These are phyloP conservation scores for Eremothecium coryli DNA, from an alignment of 1,139 yeast species.

Conservation along the genomic window DNA sequence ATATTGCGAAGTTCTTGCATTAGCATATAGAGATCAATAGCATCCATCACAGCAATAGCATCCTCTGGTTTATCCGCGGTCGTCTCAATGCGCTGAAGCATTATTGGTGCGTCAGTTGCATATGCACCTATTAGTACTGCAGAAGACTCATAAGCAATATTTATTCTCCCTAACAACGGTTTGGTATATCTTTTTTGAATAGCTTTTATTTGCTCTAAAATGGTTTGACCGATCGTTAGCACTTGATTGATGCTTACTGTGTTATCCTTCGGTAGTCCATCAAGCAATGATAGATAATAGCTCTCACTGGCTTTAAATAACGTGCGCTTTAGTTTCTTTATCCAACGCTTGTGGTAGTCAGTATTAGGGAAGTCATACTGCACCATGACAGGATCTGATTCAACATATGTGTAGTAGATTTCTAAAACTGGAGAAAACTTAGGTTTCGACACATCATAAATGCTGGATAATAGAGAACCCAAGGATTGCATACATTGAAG, in stretches of 20 bases:
- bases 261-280: slow-evolving; percentile 56
- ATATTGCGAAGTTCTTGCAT: slow-evolving; percentile 49
- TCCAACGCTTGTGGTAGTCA: slow-evolving; percentile 42
- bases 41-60: slow-evolving; percentile 47
- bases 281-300: slow-evolving; percentile 50
- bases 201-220: slow-evolving; percentile 42
- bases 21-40: slow-evolving; percentile 50
- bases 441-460: slow-evolving; percentile 49
- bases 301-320: slow-evolving; percentile 47
- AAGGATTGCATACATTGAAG: slow-evolving; percentile 42
- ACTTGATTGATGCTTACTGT: slow-evolving; percentile 50
- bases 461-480: slow-evolving; percentile 36
- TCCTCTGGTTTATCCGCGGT: slow-evolving; percentile 28
- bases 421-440: slow-evolving; percentile 48
- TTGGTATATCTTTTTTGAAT: slow-evolving; percentile 54
- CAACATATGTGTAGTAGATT: slow-evolving; percentile 45
- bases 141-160: slow-evolving; percentile 49
- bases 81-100: slow-evolving; percentile 47
- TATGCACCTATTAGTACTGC: slow-evolving; percentile 51
- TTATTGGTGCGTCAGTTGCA: slow-evolving; percentile 54
- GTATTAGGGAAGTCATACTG: slow-evolving; percentile 13
- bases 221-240: slow-evolving; percentile 47
- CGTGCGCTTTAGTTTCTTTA: slow-evolving; percentile 41
- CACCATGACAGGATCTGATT: slow-evolving; percentile 39
- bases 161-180: slow-evolving; percentile 51